Percentiles rank a stretch among this genome's conserved stretches.
phyloP scores from a whole-genome alignment of 768 basidiomycete species.

The Lenzites betulinus region DNA sequence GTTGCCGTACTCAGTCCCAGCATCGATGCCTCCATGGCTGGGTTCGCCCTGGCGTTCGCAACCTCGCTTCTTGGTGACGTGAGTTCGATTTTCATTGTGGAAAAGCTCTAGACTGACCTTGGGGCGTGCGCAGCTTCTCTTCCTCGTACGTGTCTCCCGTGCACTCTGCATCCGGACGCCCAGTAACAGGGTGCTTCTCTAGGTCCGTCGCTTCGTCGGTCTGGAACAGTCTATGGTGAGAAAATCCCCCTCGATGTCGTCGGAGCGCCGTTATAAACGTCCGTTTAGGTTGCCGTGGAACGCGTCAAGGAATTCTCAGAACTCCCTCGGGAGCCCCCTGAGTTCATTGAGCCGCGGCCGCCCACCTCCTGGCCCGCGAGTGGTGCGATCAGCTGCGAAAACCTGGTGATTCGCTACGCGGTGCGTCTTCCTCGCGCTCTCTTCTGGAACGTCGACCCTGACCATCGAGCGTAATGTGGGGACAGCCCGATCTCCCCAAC shows the following conservation, averaged over 20 bases:
- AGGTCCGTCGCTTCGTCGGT: slow-evolving; percentile 79
- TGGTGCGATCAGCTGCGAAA: slow-evolving; percentile 70
- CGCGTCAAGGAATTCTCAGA: slow-evolving; percentile 92
- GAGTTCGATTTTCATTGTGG: slow-evolving; percentile 22
- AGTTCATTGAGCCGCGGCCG: slow-evolving; percentile 87
- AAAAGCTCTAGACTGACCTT: slow-evolving; percentile 23
- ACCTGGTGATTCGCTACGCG: slow-evolving; percentile 77
- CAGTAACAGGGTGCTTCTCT: slow-evolving; percentile 4
- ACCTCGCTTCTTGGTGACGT: slow-evolving; percentile 73
- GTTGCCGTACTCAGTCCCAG: slow-evolving; percentile 66
- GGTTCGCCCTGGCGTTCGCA: slow-evolving; percentile 86
- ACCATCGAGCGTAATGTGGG: background rate
- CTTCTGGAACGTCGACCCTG: slow-evolving; percentile 15
- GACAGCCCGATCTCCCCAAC: slow-evolving; percentile 80
- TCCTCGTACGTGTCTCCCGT: slow-evolving; percentile 47
- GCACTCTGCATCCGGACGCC: background rate
- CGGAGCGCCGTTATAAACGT: slow-evolving; percentile 5
- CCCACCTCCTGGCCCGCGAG: slow-evolving; percentile 74
- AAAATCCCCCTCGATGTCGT: background rate
- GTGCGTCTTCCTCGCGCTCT: slow-evolving; percentile 43
- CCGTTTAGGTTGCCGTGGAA: slow-evolving; percentile 72
- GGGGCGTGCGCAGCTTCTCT: slow-evolving; percentile 46
- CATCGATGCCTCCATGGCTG: slow-evolving; percentile 80
- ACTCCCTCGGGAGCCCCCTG: slow-evolving; percentile 72
- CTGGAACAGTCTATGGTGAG: slow-evolving; percentile 90